Evolutionary conservation across 495 filamentous ascomycete genomes (phyloP).

Genomic region (Xylaria acuta): DNA sequence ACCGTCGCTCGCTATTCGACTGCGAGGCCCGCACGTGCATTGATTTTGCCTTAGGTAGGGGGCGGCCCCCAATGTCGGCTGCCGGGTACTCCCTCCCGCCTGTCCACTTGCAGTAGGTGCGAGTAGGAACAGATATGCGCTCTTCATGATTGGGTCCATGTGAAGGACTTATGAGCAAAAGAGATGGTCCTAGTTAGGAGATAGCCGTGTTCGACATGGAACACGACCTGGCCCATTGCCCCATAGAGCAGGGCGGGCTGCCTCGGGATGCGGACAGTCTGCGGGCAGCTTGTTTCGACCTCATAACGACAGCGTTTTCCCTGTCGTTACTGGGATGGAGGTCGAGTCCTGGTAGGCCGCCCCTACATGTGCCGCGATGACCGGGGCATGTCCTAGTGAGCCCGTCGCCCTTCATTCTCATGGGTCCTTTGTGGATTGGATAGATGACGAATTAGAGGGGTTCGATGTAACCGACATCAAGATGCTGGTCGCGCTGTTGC

Average conservation of each 20-base stretch:
- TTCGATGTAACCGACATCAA: slow-evolving; percentile 8
- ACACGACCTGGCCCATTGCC: not conserved
- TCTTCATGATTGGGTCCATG: slow-evolving; percentile 2
- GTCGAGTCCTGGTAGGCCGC: not conserved
- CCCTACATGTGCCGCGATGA: not conserved
- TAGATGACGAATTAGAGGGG: not conserved
- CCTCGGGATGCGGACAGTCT: not conserved
- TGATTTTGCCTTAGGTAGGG: not conserved
- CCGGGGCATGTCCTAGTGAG: not conserved
- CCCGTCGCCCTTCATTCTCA: slow-evolving; percentile 8
- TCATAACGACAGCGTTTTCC: not conserved
- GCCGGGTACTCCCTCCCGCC: slow-evolving; percentile 7
- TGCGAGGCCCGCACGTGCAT: slow-evolving; percentile 5
- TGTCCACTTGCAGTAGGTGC: slow-evolving; percentile 9
- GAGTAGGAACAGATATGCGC: not conserved
- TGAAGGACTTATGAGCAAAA: slow-evolving; percentile 7
- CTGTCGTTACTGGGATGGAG: not conserved
- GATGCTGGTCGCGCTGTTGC: not conserved
- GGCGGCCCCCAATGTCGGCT: slow-evolving; percentile 14
- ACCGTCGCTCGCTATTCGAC: no score
- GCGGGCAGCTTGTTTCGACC: slow-evolving; percentile 8
- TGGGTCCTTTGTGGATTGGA: not conserved
- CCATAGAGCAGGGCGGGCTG: slow-evolving; percentile 7
- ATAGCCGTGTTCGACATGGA: not conserved
- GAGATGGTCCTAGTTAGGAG: not conserved